Evolutionary conservation across 495 filamentous ascomycete genomes (phyloP).

Genomic region (Hyaloscypha bicolor): DNA sequence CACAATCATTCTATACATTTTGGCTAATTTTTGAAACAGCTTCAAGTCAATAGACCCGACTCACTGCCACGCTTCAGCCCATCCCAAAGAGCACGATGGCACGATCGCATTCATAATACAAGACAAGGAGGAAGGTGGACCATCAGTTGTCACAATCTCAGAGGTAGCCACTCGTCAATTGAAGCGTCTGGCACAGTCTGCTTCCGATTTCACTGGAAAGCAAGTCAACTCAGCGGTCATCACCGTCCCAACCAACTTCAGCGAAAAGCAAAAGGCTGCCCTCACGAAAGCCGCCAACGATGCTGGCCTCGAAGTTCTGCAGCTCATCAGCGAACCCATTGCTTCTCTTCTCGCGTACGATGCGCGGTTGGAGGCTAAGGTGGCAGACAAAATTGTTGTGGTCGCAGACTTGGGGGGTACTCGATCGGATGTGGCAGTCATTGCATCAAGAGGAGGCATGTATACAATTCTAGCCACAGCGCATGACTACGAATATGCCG

Average conservation of each 20-base stretch:
- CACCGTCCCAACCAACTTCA: slow-evolving; percentile 91
- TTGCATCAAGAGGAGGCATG: slow-evolving; percentile 90
- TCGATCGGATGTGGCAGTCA: slow-evolving; percentile 85
- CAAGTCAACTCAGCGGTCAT: slow-evolving; percentile 90
- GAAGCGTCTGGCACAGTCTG: slow-evolving; percentile 76
- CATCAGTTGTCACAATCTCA: slow-evolving; percentile 74
- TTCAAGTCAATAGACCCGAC: slow-evolving; percentile 96
- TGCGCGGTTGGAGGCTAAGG: slow-evolving; percentile 72
- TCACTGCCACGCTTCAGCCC: slow-evolving; percentile 89
- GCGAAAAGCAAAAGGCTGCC: slow-evolving; percentile 79
- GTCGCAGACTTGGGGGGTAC: slow-evolving; percentile 94
- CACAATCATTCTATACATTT: background rate
- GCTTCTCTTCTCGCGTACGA: slow-evolving; percentile 92
- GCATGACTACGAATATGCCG: slow-evolving; percentile 92
- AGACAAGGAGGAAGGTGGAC: slow-evolving; percentile 69
- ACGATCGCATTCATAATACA: slow-evolving; percentile 81
- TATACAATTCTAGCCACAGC: slow-evolving; percentile 93
- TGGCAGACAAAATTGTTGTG: slow-evolving; percentile 84
- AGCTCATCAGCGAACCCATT: slow-evolving; percentile 92
- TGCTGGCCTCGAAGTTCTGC: slow-evolving; percentile 86
- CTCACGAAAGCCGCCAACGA: slow-evolving; percentile 74
- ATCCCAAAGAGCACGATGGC: slow-evolving; percentile 75
- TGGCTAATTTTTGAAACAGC: slow-evolving; percentile 39
- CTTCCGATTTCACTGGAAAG: slow-evolving; percentile 89
- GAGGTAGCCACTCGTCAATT: slow-evolving; percentile 90